phyloP scores from a whole-genome alignment of 306 rosid genomes.

The Fagus crenata region DNA sequence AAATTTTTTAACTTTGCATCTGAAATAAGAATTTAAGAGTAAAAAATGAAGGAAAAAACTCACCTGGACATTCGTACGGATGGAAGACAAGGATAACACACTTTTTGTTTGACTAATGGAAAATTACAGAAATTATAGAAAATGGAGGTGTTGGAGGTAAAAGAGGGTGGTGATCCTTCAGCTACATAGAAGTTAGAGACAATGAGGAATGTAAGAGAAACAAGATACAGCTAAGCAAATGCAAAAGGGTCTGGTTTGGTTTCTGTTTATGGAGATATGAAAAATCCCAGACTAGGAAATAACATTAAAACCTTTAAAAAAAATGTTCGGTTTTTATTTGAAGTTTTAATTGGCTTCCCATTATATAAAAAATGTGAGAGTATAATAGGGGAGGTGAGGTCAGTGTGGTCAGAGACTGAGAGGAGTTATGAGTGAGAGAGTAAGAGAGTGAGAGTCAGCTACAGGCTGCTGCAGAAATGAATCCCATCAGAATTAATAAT shows the following conservation, averaged over 20 bases:
- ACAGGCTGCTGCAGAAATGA: not conserved
- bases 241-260: constrained; percentile 2
- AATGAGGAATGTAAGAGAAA: not conserved
- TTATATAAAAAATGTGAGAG: not conserved
- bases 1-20: no score
- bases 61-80: constrained; percentile 46
- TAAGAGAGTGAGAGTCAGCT: not conserved
- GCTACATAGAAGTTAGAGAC: constrained; percentile 12
- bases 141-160: not conserved
- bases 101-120: not conserved
- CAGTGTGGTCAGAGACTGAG: no score
- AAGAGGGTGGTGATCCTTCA: not conserved
- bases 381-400: not conserved
- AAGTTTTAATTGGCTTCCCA: not conserved
- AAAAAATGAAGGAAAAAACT: constrained; percentile 1
- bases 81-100: not conserved
- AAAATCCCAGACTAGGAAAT: constrained; percentile 29
- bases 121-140: not conserved
- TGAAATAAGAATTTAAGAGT: not conserved
- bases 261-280: constrained; percentile 43
- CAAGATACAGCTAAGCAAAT: constrained; percentile 17
- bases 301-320: constrained; percentile 11
- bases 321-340: not conserved
- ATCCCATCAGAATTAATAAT: constrained; percentile 9
- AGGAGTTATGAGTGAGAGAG: not conserved